Evolutionary conservation across 805 yeast genomes (phyloP), one percentile per base, ranked within the genome.

Genomic region (Candida vaughaniae): DNA sequence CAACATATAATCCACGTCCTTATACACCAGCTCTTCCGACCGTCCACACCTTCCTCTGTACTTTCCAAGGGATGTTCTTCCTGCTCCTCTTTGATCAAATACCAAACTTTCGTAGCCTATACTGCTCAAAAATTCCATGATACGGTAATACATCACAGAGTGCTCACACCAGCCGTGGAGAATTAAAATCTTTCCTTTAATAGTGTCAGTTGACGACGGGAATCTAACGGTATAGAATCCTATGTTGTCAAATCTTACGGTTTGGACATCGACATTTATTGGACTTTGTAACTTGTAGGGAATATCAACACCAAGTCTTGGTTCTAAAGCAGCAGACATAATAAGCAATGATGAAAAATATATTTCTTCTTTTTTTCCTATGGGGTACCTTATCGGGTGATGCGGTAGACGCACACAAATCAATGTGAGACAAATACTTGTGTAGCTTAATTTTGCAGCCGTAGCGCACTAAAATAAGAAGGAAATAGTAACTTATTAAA

Each of bases 81-180:
- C 90, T 5, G 86, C 75, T 0, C 91, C 95, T 50, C 90, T 65
- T 56, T 84, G 91, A 55, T 80, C 88, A 56, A 75, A 85, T 48
- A 76, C 74, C 53, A 80, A 81, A 0, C 73, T 66, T 48, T 84
- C 88, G 52, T 73, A 82, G 0, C 90, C 90, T 10, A 49, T 41
- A 11, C 48, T 46, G 2, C 75, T 62, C 37, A 83, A 52, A 3
- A 64, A 61, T 48, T 85, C 88, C 55, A 75, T 72, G 15, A 76
- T 48, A 31, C 75, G 71, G 29, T 64, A 57, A 50, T 80, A 82
- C 5, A 76, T 38, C 14, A 56, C 51, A 11, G 76, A 63, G 37
- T 69, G 70, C 47, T 85, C 95, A 18, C 78, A 74, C 60, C 82
- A 85, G 0, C 95, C 95, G 58, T 85, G 95, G 4, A 84, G 75